A percentile compares a stretch with the other conserved stretches of the same genome.
Evolutionary conservation across 495 filamentous ascomycete species (phyloP).

Genomic region (Penicillium canescens): DNA sequence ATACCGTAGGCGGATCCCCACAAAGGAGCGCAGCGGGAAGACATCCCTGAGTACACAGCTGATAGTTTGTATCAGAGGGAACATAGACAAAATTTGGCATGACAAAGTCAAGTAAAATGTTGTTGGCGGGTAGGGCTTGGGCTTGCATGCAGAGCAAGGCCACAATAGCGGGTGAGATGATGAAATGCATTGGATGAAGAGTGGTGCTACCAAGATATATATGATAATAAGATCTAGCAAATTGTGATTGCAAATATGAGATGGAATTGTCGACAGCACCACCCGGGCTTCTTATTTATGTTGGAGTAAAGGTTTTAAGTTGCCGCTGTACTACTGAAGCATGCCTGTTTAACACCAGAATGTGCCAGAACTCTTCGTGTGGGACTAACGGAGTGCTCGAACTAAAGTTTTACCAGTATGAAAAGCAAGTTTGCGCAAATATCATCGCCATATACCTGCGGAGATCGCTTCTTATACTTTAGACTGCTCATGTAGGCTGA

Average conservation of each 20-base stretch:
- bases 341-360: slow-evolving; percentile 2
- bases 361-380: not conserved
- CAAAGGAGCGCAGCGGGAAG: not conserved
- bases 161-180: not conserved
- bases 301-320: not conserved
- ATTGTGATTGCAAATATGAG: not conserved
- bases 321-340: not conserved
- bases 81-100: not conserved
- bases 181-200: not conserved
- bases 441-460: too few species aligned
- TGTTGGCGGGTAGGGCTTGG: not conserved
- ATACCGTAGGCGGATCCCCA: not conserved
- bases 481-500: too few species aligned
- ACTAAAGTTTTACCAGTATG: too few species aligned
- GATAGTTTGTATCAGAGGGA: not conserved
- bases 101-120: not conserved
- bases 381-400: not conserved
- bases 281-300: not conserved
- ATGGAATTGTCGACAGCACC: not conserved
- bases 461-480: too few species aligned
- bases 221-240: too few species aligned
- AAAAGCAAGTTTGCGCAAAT: too few species aligned
- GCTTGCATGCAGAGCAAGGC: not conserved
- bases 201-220: not conserved
- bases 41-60: slow-evolving; percentile 4